phyloP scores from a whole-genome alignment of 208 protist species.

The Phytomonas francai region DNA sequence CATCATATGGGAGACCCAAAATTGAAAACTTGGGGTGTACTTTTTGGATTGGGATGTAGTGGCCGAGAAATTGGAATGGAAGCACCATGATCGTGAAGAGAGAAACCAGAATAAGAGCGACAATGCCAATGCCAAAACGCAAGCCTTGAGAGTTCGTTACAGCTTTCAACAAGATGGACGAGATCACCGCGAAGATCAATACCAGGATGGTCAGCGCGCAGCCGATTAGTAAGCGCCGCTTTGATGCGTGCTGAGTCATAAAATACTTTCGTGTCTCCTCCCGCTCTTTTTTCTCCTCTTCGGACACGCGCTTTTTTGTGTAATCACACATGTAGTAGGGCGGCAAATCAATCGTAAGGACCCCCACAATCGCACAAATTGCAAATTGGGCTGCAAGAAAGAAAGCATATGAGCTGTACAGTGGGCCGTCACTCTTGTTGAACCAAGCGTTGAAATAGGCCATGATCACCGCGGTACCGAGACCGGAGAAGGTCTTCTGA shows the following conservation, averaged over 20 bases:
- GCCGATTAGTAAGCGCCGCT: conserved; percentile 45
- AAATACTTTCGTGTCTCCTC: conserved; percentile 30
- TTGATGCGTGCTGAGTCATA: conserved; percentile 33
- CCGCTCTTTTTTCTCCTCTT: conserved; percentile 34
- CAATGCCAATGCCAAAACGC: conserved; percentile 35
- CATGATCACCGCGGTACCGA: conserved; percentile 71
- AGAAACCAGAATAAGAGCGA: conserved; percentile 35
- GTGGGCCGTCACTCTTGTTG: conserved; percentile 26
- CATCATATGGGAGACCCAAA: conserved; percentile 28
- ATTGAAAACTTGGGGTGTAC: conserved; percentile 26
- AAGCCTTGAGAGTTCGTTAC: conserved; percentile 19
- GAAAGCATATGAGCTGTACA: conserved; percentile 26
- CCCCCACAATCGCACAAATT: conserved; percentile 23
- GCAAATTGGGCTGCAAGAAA: conserved; percentile 43
- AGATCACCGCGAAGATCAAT: conserved; percentile 46
- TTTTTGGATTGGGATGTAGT: conserved; percentile 35
- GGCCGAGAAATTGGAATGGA: conserved; percentile 61
- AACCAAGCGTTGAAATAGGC: conserved; percentile 79
- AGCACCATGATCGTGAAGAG: conserved; percentile 45
- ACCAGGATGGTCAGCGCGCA: conserved; percentile 27
- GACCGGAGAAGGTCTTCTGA: conserved; percentile 73
- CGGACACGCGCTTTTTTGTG: conserved; percentile 25
- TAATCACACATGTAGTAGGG: conserved; percentile 51
- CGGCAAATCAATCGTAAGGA: conserved; percentile 42
- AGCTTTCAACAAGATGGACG: conserved; percentile 45